Conservation (phyloP, 306 rosid genomes). For the Mimosa pudica region DNA sequence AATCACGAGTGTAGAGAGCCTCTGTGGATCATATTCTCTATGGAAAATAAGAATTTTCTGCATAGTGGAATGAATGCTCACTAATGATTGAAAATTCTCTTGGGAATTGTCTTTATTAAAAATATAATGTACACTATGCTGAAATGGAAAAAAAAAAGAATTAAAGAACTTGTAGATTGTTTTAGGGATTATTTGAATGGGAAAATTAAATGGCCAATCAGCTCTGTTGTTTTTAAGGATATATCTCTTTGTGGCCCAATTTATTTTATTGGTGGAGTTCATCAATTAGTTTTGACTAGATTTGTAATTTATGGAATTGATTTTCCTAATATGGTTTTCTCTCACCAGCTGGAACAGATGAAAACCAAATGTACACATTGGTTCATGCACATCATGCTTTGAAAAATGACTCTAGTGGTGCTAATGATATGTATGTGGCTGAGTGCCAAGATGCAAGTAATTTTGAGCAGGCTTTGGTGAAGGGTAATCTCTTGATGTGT, state of each 20-base stretch:
- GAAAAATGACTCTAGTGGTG: constrained; percentile 52
- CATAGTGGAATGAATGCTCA: not conserved
- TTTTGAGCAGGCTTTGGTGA: constrained; percentile 57
- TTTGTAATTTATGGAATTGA: constrained; percentile 27
- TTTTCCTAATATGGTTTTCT: constrained; percentile 24
- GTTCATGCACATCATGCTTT: constrained; percentile 76
- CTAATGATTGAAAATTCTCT: not conserved
- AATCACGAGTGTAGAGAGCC: not conserved
- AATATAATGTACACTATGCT: too few relatives aligned
- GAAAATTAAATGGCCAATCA: not conserved
- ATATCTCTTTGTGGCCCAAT: not conserved
- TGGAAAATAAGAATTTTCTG: not conserved
- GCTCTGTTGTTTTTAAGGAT: constrained; percentile 5
- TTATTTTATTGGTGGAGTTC: not conserved
- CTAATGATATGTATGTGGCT: constrained; percentile 73
- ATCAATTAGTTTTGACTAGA: not conserved
- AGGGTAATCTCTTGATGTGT: constrained; percentile 86
- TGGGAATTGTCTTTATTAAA: too few relatives aligned
- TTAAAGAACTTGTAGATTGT: too few relatives aligned
- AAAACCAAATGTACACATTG: constrained; percentile 53
- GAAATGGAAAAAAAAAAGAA: too few relatives aligned
- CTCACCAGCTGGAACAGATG: constrained; percentile 70
- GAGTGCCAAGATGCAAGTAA: constrained; percentile 88
- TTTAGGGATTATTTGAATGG: too few relatives aligned
- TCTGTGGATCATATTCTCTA: not conserved